A percentile compares a stretch with the other conserved stretches of the same genome.
phyloP scores from a whole-genome alignment of 2,329 filamentous ascomycete genomes.

The Nigrograna mackinnonii region DNA sequence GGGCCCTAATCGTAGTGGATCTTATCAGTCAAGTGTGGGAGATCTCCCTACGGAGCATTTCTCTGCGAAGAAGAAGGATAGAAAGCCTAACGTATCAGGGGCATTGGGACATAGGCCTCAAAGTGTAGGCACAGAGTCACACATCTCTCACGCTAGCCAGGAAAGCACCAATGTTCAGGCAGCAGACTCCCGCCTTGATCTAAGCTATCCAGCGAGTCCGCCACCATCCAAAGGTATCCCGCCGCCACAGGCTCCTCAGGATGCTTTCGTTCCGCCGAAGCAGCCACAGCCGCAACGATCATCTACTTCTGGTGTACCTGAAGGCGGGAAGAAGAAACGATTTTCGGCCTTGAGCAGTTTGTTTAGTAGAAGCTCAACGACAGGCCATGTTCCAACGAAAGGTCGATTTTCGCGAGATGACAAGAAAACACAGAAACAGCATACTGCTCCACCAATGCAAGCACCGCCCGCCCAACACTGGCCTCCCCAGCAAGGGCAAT shows the following conservation, averaged over 20 bases:
- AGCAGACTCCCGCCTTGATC: slow-evolving; percentile 29
- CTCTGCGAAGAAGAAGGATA: slow-evolving; percentile 15
- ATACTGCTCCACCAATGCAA: slow-evolving; percentile 15
- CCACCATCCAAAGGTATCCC: slow-evolving; percentile 25
- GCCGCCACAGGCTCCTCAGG: slow-evolving; percentile 19
- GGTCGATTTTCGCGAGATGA: slow-evolving; percentile 42
- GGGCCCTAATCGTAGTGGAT: slow-evolving; percentile 16
- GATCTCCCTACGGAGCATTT: slow-evolving; percentile 22
- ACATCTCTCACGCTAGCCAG: slow-evolving; percentile 32
- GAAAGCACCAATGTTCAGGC: slow-evolving; percentile 31
- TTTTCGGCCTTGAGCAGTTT: slow-evolving; percentile 50
- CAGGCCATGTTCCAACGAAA: slow-evolving; percentile 28
- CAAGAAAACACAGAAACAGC: slow-evolving; percentile 34
- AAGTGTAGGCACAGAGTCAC: slow-evolving; percentile 31
- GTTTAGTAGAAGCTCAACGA: slow-evolving; percentile 44
- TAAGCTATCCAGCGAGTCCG: slow-evolving; percentile 24
- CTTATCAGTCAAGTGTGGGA: slow-evolving; percentile 27
- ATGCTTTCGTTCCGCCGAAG: slow-evolving; percentile 8
- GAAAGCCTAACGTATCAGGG: slow-evolving; percentile 13
- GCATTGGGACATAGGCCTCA: slow-evolving; percentile 19
- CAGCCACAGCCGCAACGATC: slow-evolving; percentile 16
- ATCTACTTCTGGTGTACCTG: slow-evolving; percentile 17
- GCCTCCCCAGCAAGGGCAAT: slow-evolving; percentile 6
- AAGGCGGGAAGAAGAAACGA: slow-evolving; percentile 46
- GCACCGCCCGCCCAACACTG: slow-evolving; percentile 12